Evolutionary conservation across 805 yeast genomes (phyloP), one percentile per base, ranked within the genome.

Genomic region (Zygosaccharomyces kombuchaensis): DNA sequence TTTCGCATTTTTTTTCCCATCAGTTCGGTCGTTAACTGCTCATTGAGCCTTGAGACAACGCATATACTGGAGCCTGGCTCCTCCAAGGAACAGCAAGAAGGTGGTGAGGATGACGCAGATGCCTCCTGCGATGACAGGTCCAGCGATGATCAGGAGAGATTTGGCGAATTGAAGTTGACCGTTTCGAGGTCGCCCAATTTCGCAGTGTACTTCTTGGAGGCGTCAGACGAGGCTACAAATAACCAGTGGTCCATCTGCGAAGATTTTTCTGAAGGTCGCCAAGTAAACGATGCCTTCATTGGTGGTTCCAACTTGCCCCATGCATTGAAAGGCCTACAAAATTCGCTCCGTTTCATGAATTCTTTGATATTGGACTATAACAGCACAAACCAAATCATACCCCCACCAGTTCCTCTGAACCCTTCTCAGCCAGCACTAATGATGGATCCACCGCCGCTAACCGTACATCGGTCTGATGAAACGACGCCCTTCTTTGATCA

Each of bases 191-290:
- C 86, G 34, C 95, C 95, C 4, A 81, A 80, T 57, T 86, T 86
- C 65, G 87, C 90, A 1, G 93, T 86, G 1, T 82, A 81, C 56
- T 85, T 84, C 60, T 69, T 80, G 46, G 69, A 68, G 43, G 73
- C 73, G 8, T 73, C 81, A 27, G 59, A 60, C 25, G 75, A 77
- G 48, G 42, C 48, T 27, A 46, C 46, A 21, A 49, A 45, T 30
- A 58, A 53, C 35, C 65, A 59, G 39, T 60, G 65, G 65, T 81
- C 86, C 1, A 81, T 84, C 21, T 84, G 91, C 64, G 91, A 84
- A 47, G 95, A 86, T 65, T 86, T 86, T 54, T 81, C 87, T 47
- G 93, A 85, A 56, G 90, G 87, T 10, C 88, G 83, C 57, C 91
- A 85, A 59, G 93, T 86, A 5, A 79, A 78, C 44, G 75, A 74